Conservation (phyloP, 768 basidiomycete genomes). For the Auricularia cornea region DNA sequence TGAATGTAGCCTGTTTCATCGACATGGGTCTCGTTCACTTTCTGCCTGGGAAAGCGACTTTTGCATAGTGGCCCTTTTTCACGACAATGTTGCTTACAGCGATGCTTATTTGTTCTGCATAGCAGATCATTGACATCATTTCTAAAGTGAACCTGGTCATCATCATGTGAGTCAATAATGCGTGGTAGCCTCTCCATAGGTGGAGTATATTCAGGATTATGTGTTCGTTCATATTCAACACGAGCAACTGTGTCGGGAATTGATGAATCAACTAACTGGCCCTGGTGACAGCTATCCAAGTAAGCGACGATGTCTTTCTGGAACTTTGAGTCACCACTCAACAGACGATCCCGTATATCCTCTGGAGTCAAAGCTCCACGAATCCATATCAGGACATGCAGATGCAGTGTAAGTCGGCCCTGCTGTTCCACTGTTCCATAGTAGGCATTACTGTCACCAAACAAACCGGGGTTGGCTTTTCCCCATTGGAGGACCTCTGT, state of each 20-base stretch:
- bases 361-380: slow-evolving; percentile 22
- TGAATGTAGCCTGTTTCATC: background rate
- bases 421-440: slow-evolving; percentile 34
- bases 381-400: slow-evolving; percentile 34
- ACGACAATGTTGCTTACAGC: slow-evolving; percentile 12
- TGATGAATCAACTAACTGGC: background rate
- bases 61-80: background rate
- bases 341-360: slow-evolving; percentile 19
- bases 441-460: slow-evolving; percentile 27
- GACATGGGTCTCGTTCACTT: background rate
- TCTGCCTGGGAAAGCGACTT: background rate
- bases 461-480: slow-evolving; percentile 21
- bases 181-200: background rate
- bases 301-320: background rate
- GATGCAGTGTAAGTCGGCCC: slow-evolving; percentile 33
- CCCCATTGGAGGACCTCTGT: slow-evolving; percentile 7
- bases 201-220: background rate
- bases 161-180: too few relatives aligned
- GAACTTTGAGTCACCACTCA: background rate
- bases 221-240: background rate
- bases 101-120: background rate
- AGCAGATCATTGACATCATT: background rate
- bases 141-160: too few relatives aligned
- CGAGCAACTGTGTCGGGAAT: slow-evolving; percentile 2
- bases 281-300: background rate